phyloP scores from a whole-genome alignment of 345 rosid species.

The Triadica sebifera region DNA sequence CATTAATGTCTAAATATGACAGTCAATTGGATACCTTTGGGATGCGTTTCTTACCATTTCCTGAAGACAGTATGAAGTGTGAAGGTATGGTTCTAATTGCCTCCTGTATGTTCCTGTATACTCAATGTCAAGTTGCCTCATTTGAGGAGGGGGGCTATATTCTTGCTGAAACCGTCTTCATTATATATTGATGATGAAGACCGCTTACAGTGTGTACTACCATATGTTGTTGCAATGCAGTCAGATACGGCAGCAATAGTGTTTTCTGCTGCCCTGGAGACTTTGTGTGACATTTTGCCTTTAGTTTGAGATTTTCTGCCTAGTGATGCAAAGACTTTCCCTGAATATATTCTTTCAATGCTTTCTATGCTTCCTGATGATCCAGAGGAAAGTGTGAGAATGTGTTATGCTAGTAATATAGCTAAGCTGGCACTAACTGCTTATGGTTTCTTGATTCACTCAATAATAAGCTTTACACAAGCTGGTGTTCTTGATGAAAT shows the following conservation, averaged over 20 bases:
- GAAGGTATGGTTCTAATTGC: slow-evolving; percentile 98
- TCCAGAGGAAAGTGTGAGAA: slow-evolving; percentile 97
- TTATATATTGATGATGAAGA: slow-evolving; percentile 94
- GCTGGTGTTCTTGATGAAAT: slow-evolving; percentile 83
- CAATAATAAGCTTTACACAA: slow-evolving; percentile 68
- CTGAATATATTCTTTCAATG: slow-evolving; percentile 97
- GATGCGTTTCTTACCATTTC: slow-evolving; percentile 67
- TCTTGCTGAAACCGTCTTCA: slow-evolving; percentile 74
- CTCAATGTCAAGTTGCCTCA: slow-evolving; percentile 95
- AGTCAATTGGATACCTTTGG: slow-evolving; percentile 83
- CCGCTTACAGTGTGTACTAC: slow-evolving; percentile 91
- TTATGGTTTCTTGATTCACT: slow-evolving; percentile 84
- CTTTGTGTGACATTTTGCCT: slow-evolving; percentile 92
- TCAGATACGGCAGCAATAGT: slow-evolving; percentile 94
- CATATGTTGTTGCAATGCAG: slow-evolving; percentile 86
- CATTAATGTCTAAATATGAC: slow-evolving; percentile 70
- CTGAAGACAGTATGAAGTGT: slow-evolving; percentile 65
- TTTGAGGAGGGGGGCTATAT: slow-evolving; percentile 84
- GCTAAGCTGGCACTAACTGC: slow-evolving; percentile 95
- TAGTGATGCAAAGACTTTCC: slow-evolving; percentile 95
- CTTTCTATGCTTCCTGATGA: slow-evolving; percentile 99
- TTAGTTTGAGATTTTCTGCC: slow-evolving; percentile 97
- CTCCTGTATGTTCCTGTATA: slow-evolving; percentile 88
- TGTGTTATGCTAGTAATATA: slow-evolving; percentile 91
- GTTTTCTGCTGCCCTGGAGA: slow-evolving; percentile 90